A percentile compares a stretch with the other conserved stretches of the same genome.
Evolutionary conservation across 441 rosid genomes (phyloP).

Genomic region (Gossypium schwendimanii): DNA sequence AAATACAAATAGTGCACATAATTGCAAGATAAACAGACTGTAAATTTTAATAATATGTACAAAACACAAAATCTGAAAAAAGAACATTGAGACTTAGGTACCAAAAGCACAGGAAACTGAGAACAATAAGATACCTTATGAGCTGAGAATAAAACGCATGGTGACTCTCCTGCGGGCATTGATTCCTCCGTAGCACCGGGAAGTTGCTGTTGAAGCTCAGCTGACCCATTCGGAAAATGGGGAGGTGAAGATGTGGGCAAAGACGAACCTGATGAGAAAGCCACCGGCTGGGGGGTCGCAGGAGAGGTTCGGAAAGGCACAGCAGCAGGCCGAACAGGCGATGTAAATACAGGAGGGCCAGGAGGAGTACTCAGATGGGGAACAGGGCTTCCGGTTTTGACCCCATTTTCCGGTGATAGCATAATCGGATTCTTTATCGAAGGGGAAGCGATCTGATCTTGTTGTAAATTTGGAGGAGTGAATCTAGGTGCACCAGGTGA

Average conservation of each 20-base stretch:
- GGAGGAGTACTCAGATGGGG: constrained; percentile 93
- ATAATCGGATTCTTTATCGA: constrained; percentile 40
- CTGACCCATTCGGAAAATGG: constrained; percentile 60
- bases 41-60: background rate
- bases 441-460: constrained; percentile 56
- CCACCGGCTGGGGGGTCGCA: constrained; percentile 84
- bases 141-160: constrained; percentile 69
- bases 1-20: background rate
- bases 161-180: constrained; percentile 35
- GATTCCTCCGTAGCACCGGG: constrained; percentile 48
- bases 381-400: constrained; percentile 51
- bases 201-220: constrained; percentile 49
- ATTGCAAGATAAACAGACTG: background rate
- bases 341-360: constrained; percentile 85
- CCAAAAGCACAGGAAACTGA: background rate
- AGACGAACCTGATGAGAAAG: constrained; percentile 63
- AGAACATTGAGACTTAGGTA: background rate
- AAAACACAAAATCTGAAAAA: constrained; percentile 4
- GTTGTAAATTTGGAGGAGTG: constrained; percentile 54
- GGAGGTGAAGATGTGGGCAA: constrained; percentile 81
- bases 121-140: constrained; percentile 50
- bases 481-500: constrained; percentile 56
- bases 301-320: constrained; percentile 92
- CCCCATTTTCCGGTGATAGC: constrained; percentile 58
- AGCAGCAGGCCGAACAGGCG: constrained; percentile 92